Evolutionary conservation across 768 basidiomycete species (phyloP).

Genomic region (Auricularia auricula-judae): DNA sequence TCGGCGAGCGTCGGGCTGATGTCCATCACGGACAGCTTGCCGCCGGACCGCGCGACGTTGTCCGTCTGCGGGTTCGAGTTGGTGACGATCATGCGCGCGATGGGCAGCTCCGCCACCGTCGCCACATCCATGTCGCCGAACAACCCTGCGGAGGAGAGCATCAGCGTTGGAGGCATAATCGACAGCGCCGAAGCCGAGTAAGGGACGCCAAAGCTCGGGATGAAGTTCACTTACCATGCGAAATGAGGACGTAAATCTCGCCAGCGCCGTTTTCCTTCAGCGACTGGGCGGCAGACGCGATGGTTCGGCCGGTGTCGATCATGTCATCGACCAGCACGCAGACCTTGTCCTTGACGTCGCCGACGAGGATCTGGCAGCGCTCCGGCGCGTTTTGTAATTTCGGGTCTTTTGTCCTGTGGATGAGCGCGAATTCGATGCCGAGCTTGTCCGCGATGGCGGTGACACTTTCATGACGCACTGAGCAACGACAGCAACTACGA

Average conservation of each 20-base stretch:
- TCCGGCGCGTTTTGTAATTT: constrained; percentile 56
- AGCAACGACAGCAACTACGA: not conserved
- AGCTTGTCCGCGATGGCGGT: constrained; percentile 94
- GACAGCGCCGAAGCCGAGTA: no score
- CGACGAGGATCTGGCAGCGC: constrained; percentile 88
- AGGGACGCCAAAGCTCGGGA: no score
- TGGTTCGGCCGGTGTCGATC: constrained; percentile 92
- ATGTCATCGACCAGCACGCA: constrained; percentile 93
- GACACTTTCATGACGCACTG: constrained; percentile 39
- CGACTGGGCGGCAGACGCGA: constrained; percentile 74
- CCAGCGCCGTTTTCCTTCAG: constrained; percentile 84
- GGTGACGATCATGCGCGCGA: constrained; percentile 51
- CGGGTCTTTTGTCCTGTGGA: constrained; percentile 80
- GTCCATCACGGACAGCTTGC: constrained; percentile 83
- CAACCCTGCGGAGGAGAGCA: constrained; percentile 38
- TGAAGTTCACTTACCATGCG: constrained; percentile 55
- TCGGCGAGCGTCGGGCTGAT: constrained; percentile 88
- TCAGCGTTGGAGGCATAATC: constrained; percentile 3
- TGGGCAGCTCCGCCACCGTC: constrained; percentile 55
- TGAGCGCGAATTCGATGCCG: constrained; percentile 88
- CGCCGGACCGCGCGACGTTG: constrained; percentile 31
- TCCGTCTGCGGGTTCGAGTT: constrained; percentile 7
- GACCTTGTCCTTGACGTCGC: constrained; percentile 85
- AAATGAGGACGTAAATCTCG: constrained; percentile 77
- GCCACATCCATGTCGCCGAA: constrained; percentile 68